Evolutionary conservation across 768 basidiomycete genomes (phyloP).

Genomic region (Panus rudis): DNA sequence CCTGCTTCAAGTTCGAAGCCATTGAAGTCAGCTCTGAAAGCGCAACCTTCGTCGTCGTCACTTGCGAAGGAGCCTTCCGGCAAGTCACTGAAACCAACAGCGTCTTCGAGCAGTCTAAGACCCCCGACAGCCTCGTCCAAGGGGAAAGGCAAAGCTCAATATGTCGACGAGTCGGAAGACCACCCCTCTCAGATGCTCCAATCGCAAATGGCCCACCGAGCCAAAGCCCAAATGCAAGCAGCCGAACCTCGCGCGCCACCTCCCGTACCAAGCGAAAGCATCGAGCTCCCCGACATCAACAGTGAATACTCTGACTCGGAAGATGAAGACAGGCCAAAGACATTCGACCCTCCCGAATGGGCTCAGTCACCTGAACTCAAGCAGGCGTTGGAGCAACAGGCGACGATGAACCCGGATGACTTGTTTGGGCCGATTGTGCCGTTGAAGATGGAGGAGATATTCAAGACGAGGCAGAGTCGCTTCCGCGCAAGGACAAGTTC

Average conservation of each 20-base stretch:
- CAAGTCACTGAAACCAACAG: constrained; percentile 16
- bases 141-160: constrained; percentile 43
- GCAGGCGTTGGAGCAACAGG: constrained; percentile 74
- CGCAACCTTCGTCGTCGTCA: constrained; percentile 21
- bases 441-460: constrained; percentile 89
- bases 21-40: constrained; percentile 36
- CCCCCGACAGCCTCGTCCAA: constrained; percentile 30
- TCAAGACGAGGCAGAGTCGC: constrained; percentile 67
- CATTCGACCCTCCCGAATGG: constrained; percentile 80
- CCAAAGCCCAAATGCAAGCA: constrained; percentile 60
- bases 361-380: constrained; percentile 85
- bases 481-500: constrained; percentile 90
- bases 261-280: constrained; percentile 53
- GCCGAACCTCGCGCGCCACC: constrained; percentile 39
- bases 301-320: constrained; percentile 97
- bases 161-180: constrained; percentile 39
- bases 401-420: constrained; percentile 82
- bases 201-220: constrained; percentile 64
- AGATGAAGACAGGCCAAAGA: constrained; percentile 65
- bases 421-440: constrained; percentile 88
- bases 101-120: constrained; percentile 29
- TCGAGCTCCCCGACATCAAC: constrained; percentile 91
- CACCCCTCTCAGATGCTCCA: constrained; percentile 62
- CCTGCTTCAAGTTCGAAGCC: constrained; percentile 10
- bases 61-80: constrained; percentile 3